Evolutionary conservation across 1,284 basidiomycete genomes (phyloP).

Genomic region (Exsudoporus floridanus): DNA sequence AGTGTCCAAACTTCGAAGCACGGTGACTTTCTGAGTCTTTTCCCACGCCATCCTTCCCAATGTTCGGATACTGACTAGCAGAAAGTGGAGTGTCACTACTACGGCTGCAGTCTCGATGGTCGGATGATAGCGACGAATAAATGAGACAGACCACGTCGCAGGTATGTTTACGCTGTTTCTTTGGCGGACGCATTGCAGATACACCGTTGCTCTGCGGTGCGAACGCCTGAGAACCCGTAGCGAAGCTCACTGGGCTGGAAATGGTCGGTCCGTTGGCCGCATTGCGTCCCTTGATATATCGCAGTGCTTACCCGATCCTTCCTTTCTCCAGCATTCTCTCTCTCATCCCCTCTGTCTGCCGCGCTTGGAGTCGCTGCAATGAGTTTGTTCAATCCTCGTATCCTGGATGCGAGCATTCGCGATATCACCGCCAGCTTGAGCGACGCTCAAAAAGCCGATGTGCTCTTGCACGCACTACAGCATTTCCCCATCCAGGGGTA

Average conservation of each 20-base stretch:
- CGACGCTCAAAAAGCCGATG: conserved; percentile 54
- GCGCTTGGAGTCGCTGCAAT: neutral
- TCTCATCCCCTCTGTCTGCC: neutral
- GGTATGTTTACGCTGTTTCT: neutral
- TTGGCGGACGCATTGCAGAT: neutral
- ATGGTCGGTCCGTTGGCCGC: conserved; percentile 15
- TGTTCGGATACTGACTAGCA: no score
- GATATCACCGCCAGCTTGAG: conserved; percentile 12
- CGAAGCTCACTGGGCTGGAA: conserved; percentile 12
- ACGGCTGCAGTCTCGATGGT: no score
- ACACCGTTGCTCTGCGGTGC: neutral
- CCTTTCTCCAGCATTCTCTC: neutral
- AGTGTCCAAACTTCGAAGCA: no score
- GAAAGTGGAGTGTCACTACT: no score
- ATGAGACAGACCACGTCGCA: no score
- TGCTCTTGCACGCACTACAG: conserved; percentile 61
- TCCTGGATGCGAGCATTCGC: conserved; percentile 15
- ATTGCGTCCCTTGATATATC: conserved; percentile 5
- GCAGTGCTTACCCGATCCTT: neutral
- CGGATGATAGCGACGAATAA: no score
- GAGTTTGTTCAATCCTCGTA: conserved; percentile 53
- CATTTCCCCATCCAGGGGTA: conserved; percentile 49
- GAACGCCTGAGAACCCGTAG: conserved; percentile 12
- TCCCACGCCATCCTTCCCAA: no score
- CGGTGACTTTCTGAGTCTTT: no score